Base-by-base conservation (phyloP, 148 eudicot species). In the Rhododendron vialii region DNA sequence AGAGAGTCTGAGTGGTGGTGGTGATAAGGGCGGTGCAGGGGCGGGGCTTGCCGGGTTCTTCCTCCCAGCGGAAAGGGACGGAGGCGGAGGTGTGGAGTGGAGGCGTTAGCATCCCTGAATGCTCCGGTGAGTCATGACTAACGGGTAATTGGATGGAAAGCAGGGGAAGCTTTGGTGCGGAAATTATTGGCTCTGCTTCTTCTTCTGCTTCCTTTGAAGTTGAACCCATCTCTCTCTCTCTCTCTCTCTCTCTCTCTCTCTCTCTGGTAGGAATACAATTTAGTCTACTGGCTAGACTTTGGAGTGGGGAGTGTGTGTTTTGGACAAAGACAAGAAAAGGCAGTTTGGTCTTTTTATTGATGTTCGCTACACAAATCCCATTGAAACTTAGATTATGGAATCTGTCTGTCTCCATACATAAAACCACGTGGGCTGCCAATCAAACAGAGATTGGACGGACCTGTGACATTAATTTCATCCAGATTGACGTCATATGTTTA, bases 1-100 rank as follows among this genome's bases (percentile, higher is more conserved):
- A 48, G 35, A 28, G 36, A 22, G 22, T 6, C 10, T 3, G n/a
- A 61, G 5, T 6, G 12, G 43, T 6, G 14, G 35, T 0, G 33
- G 84, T 15, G 75, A 87, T 85, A 22, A 88, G 83, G 67, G 88
- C 73, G 18, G 90, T 89, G 88, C 90, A 89, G 22, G 95, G 92
- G 59, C 91, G 77, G 55, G 98, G 98, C 84, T 93, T 95, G 0
- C 98, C 98, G 4, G 98, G 98, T 82, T 92, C 86, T 85, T 95
- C 95, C 71, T 95, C 98, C 98, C 98, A 95, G 2, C 84, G 88
- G 90, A 95, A 94, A 45, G 98, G 98, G 1, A 95, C 90, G 9
- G 98, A 91, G 7, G 96, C 96, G 1, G 80, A 86, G 63, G 94
- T 88, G 82, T 92, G 94, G 81, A 90, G 93, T 17, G 98, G 98